These are phyloP conservation scores for Helotiales sp. DNA, from an alignment of 2,329 filamentous ascomycete genomes.

Conservation along the genomic window DNA sequence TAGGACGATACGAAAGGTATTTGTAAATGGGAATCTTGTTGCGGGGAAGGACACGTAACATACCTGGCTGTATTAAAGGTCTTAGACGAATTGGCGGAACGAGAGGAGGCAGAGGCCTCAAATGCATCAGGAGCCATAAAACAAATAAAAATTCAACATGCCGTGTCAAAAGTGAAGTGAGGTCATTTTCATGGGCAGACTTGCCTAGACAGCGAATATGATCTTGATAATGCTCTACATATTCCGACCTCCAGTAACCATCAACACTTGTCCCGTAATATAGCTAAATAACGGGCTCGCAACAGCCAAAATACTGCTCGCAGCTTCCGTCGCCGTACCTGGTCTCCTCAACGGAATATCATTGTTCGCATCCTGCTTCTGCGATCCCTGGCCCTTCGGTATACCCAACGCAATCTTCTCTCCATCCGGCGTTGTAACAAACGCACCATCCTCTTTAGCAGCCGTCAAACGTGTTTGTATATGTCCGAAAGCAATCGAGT, in stretches of 20 bases:
- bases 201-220: too few species aligned
- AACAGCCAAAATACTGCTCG: conserved; percentile 73
- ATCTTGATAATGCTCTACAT: conserved; percentile 52
- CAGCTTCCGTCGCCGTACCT: conserved; percentile 78
- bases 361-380: conserved; percentile 46
- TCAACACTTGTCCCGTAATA: conserved; percentile 83
- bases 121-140: too few species aligned
- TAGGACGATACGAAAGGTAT: neutral
- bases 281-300: conserved; percentile 82
- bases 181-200: too few species aligned
- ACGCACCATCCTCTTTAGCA: conserved; percentile 81
- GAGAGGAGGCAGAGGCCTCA: too few species aligned
- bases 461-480: conserved; percentile 80
- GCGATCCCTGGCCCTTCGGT: conserved; percentile 56
- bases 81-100: too few species aligned
- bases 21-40: neutral
- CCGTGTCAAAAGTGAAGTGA: too few species aligned
- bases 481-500: conserved; percentile 82
- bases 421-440: conserved; percentile 73
- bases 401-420: conserved; percentile 75
- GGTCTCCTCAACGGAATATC: conserved; percentile 80
- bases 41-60: neutral
- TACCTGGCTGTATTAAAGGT: too few species aligned
- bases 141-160: too few species aligned
- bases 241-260: conserved; percentile 75